These are phyloP conservation scores for Suhomyces atakaporum DNA, from an alignment of 1,139 yeast genomes.

Conservation along the genomic window DNA sequence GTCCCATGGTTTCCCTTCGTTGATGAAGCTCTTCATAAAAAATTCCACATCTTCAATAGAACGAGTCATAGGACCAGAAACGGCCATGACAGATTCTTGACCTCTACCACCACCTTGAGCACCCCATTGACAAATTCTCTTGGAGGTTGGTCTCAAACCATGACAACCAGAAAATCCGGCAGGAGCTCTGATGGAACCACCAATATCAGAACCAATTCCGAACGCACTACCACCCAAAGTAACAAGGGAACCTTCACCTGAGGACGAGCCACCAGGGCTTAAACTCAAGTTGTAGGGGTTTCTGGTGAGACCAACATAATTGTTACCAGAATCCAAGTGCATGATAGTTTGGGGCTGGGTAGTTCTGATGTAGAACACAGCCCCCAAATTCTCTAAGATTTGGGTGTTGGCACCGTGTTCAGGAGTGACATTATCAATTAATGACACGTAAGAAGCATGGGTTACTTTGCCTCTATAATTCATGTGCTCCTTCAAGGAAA, in stretches of 20 bases:
- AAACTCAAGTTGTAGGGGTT: conserved; percentile 44
- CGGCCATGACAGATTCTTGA: conserved; percentile 60
- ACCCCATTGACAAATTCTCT: conserved; percentile 55
- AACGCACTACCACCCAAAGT: conserved; percentile 64
- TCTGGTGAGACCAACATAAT: conserved; percentile 39
- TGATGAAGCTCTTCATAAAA: conserved; percentile 58
- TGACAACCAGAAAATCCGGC: conserved; percentile 69
- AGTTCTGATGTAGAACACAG: conserved; percentile 56
- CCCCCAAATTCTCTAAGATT: conserved; percentile 63
- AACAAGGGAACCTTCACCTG: conserved; percentile 75
- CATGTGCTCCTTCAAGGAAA: conserved; percentile 75
- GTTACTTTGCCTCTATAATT: conserved; percentile 57
- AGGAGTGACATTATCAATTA: conserved; percentile 49
- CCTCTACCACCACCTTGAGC: conserved; percentile 58
- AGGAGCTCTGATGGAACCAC: conserved; percentile 77
- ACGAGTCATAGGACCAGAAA: conserved; percentile 64
- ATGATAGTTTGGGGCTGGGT: conserved; percentile 50
- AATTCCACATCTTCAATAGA: conserved; percentile 64
- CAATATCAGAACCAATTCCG: conserved; percentile 78
- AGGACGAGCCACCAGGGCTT: conserved; percentile 65
- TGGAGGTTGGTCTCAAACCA: conserved; percentile 70
- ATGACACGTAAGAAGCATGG: conserved; percentile 63
- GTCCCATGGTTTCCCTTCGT: conserved; percentile 70
- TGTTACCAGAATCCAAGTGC: conserved; percentile 49
- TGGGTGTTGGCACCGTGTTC: conserved; percentile 54